Percentiles rank a stretch among this genome's conserved stretches.
Evolutionary conservation across 1,284 basidiomycete genomes (phyloP).

Genomic region (Sanghuangporus weigelae): DNA sequence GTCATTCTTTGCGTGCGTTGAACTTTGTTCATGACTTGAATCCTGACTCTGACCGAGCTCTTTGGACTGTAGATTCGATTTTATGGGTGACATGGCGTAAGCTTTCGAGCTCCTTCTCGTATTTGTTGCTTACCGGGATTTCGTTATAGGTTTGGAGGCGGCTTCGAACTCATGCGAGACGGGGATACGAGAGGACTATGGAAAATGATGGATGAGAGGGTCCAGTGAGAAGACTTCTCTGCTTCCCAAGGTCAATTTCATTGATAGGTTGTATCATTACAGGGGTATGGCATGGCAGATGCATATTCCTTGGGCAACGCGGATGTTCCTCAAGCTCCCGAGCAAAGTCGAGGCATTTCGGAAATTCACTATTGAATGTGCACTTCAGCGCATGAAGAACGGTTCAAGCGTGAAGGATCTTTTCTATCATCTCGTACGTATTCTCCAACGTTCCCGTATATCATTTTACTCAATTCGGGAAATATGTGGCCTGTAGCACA

Average conservation of each 20-base stretch:
- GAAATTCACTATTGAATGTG: constrained; percentile 13
- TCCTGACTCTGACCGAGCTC: constrained; percentile 30
- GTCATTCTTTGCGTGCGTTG: constrained; percentile 25
- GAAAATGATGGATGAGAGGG: constrained; percentile 18
- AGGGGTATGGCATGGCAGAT: constrained; percentile 12
- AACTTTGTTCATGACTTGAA: constrained; percentile 22
- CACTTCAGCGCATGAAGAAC: constrained; percentile 5
- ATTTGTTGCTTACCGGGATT: not conserved
- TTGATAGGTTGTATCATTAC: not conserved
- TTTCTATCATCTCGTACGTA: constrained; percentile 10
- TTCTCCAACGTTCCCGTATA: not conserved
- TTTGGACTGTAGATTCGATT: constrained; percentile 33
- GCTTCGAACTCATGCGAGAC: constrained; percentile 27
- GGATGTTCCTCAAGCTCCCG: constrained; percentile 11
- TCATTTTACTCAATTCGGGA: constrained; percentile 21
- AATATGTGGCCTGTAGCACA: constrained; percentile 24
- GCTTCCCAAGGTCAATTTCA: not conserved
- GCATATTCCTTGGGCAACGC: constrained; percentile 17
- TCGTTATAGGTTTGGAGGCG: constrained; percentile 26
- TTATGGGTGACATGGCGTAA: constrained; percentile 35
- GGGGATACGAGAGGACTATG: constrained; percentile 21
- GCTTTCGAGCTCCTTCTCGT: not conserved
- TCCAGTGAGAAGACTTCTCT: constrained; percentile 4
- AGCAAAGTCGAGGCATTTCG: constrained; percentile 9
- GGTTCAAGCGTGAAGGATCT: constrained; percentile 13